phyloP scores from a whole-genome alignment of 148 eudicot species.

The Chenopodium quinoa region DNA sequence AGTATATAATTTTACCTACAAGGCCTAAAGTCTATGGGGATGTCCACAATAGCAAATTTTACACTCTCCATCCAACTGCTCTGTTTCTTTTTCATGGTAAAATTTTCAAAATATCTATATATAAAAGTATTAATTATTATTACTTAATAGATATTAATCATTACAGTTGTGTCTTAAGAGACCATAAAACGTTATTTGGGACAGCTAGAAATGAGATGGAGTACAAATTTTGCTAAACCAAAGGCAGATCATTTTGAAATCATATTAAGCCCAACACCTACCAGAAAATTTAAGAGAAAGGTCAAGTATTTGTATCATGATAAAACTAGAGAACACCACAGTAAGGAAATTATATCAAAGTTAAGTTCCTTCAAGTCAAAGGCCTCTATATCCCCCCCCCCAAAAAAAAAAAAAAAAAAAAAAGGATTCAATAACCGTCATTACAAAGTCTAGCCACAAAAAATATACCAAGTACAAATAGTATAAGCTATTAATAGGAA shows the following conservation, averaged over 20 bases:
- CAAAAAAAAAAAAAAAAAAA: background rate
- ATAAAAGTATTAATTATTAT: too few relatives aligned
- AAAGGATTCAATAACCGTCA: background rate
- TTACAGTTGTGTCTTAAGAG: too few relatives aligned
- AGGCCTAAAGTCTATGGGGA: too few relatives aligned
- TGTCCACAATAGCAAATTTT: too few relatives aligned
- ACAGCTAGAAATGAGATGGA: background rate
- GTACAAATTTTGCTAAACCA: background rate
- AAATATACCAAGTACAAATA: too few relatives aligned
- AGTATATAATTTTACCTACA: too few relatives aligned
- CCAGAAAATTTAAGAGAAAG: background rate
- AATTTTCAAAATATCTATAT: too few relatives aligned
- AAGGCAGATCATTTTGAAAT: background rate
- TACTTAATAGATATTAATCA: too few relatives aligned
- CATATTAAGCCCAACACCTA: background rate
- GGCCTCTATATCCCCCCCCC: background rate
- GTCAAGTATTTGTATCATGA: background rate
- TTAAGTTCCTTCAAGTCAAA: background rate
- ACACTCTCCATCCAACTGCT: too few relatives aligned
- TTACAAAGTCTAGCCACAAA: background rate
- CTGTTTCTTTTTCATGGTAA: too few relatives aligned
- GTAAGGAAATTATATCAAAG: background rate
- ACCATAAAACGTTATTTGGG: too few relatives aligned
- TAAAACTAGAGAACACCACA: background rate
- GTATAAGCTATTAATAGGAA: too few relatives aligned